phyloP scores from a whole-genome alignment of 2,329 filamentous ascomycete genomes.

The Cercospora beticola region DNA sequence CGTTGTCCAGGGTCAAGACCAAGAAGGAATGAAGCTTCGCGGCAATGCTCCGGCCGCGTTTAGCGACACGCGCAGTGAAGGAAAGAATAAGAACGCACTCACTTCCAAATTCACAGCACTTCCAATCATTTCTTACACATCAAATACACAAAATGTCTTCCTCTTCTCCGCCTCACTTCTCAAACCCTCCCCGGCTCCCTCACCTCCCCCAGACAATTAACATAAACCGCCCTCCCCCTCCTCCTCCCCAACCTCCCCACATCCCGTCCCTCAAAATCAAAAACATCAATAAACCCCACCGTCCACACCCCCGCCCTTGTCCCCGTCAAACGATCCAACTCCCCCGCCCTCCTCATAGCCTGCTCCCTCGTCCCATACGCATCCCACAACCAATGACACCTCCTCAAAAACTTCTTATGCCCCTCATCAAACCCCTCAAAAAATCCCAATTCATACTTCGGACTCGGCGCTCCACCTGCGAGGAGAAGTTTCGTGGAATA shows the following conservation, averaged over 20 bases:
- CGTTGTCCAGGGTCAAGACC: no score
- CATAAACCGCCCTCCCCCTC: slow-evolving; percentile 12
- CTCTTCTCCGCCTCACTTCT: not conserved
- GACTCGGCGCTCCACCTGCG: slow-evolving; percentile 11
- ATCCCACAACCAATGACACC: slow-evolving; percentile 20
- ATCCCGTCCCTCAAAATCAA: not conserved
- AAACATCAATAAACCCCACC: slow-evolving; percentile 18
- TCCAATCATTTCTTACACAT: no score
- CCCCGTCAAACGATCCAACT: slow-evolving; percentile 14
- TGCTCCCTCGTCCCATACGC: slow-evolving; percentile 16
- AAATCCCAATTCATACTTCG: slow-evolving; percentile 8
- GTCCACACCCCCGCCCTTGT: slow-evolving; percentile 16
- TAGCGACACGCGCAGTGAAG: no score
- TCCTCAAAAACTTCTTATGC: slow-evolving; percentile 14
- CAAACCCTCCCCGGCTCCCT: slow-evolving; percentile 9
- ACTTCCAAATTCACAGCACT: no score
- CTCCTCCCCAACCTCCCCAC: not conserved
- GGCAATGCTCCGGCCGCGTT: no score
- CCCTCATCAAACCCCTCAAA: slow-evolving; percentile 10
- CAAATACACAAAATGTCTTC: no score
- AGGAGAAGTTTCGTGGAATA: slow-evolving; percentile 11
- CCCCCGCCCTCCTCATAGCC: slow-evolving; percentile 15
- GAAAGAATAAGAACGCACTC: no score
- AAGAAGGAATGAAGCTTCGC: no score
- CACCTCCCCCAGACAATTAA: slow-evolving; percentile 8